Percentiles rank a stretch among this genome's conserved stretches.
Evolutionary conservation across 2,329 filamentous ascomycete genomes (phyloP).

Genomic region (Fusarium sp.): DNA sequence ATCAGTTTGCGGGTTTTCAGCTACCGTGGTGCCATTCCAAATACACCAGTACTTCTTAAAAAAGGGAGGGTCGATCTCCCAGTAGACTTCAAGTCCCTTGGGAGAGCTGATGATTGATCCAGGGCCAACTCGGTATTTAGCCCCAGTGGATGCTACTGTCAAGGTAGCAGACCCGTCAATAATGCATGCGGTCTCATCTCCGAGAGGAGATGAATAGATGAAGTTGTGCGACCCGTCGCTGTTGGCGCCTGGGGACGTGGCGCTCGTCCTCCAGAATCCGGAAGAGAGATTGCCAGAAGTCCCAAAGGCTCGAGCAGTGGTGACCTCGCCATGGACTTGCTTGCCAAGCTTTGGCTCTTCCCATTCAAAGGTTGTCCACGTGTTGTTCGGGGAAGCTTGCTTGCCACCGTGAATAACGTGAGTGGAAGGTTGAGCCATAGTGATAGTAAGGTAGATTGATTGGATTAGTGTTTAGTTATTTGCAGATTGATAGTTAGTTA

Average conservation of each 20-base stretch:
- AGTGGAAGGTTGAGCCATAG: conserved; percentile 2
- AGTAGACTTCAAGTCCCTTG: conserved; percentile 3
- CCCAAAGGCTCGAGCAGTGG: conserved; percentile 2
- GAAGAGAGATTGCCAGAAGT: neutral
- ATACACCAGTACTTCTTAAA: conserved; percentile 18
- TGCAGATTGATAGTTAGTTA: too few species aligned
- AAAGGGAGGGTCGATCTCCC: conserved; percentile 8
- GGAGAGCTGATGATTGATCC: conserved; percentile 14
- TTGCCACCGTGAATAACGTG: conserved; percentile 12
- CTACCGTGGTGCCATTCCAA: neutral
- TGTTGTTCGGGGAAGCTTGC: neutral
- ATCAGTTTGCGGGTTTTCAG: neutral
- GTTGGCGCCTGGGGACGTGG: neutral
- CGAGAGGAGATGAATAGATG: conserved; percentile 4
- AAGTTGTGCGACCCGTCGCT: neutral
- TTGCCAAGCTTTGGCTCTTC: conserved; percentile 12
- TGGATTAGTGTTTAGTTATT: accelerated
- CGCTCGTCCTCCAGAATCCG: conserved; percentile 3
- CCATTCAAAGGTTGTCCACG: conserved; percentile 4
- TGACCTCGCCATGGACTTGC: conserved; percentile 2
- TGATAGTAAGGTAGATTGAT: neutral
- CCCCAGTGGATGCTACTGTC: neutral
- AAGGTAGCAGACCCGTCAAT: conserved; percentile 10
- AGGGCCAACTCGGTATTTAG: neutral
- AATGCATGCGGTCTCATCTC: conserved; percentile 3